These are phyloP conservation scores for Saccharomycopsis capsularis DNA, from an alignment of 805 yeast genomes.

Conservation along the genomic window DNA sequence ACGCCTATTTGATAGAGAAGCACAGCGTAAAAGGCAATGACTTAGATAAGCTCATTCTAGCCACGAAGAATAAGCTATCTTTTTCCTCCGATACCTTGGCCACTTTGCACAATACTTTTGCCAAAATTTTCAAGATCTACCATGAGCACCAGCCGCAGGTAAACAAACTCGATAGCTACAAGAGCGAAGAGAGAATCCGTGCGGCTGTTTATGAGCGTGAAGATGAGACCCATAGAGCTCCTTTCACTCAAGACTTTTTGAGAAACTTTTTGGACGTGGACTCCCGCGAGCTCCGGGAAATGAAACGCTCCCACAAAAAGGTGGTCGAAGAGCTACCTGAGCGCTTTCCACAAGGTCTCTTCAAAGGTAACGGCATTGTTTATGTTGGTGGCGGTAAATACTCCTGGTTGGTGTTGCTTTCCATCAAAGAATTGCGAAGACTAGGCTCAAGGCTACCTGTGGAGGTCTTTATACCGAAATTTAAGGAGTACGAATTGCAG, in stretches of 20 bases:
- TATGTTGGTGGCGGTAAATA: constrained; percentile 58
- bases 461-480: constrained; percentile 62
- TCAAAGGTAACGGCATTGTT: constrained; percentile 52
- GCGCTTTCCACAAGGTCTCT: constrained; percentile 37
- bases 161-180: constrained; percentile 37
- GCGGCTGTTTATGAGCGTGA: constrained; percentile 46
- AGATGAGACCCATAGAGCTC: constrained; percentile 28
- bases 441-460: constrained; percentile 53
- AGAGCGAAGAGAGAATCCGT: constrained; percentile 40
- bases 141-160: constrained; percentile 41
- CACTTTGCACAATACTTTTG: constrained; percentile 37
- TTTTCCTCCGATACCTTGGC: constrained; percentile 31
- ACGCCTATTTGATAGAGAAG: constrained; percentile 6
- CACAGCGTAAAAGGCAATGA: background rate
- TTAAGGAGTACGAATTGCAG: constrained; percentile 61
- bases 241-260: constrained; percentile 49
- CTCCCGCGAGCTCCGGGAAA: constrained; percentile 35
- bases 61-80: constrained; percentile 25
- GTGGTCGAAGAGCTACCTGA: constrained; percentile 45
- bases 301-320: constrained; percentile 41
- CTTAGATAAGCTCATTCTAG: constrained; percentile 24
- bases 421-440: constrained; percentile 42
- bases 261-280: constrained; percentile 41
- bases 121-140: constrained; percentile 36
- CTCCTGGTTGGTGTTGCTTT: constrained; percentile 47